These are phyloP conservation scores for Penicillium daleae DNA, from an alignment of 495 filamentous ascomycete genomes.

Conservation along the genomic window DNA sequence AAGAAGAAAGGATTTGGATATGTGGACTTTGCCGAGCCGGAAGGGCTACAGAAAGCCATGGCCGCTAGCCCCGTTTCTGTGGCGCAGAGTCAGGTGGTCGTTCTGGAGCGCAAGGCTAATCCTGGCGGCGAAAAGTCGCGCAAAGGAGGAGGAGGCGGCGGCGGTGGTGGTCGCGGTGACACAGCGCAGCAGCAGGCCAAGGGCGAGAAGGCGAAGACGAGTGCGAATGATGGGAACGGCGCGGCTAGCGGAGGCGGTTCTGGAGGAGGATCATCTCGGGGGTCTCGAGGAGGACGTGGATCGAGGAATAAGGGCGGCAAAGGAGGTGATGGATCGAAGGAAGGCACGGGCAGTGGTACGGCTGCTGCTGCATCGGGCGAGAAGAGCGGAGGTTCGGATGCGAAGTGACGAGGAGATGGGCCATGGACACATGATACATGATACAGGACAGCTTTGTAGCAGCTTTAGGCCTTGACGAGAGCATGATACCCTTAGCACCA, in stretches of 20 bases:
- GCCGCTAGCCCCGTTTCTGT: slow-evolving; percentile 77
- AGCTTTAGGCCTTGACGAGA: slow-evolving; percentile 1
- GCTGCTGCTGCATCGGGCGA: slow-evolving; percentile 11
- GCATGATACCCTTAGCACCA: slow-evolving; percentile 4
- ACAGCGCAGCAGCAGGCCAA: slow-evolving; percentile 7
- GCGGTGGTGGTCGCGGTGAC: slow-evolving; percentile 26
- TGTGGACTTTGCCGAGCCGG: slow-evolving; percentile 76
- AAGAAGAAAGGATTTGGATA: slow-evolving; percentile 93
- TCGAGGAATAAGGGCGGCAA: slow-evolving; percentile 29
- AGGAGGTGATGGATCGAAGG: slow-evolving; percentile 25
- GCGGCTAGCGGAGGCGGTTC: not conserved
- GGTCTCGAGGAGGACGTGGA: slow-evolving; percentile 41
- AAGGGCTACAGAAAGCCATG: slow-evolving; percentile 75
- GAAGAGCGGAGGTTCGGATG: slow-evolving; percentile 25
- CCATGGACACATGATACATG: not conserved
- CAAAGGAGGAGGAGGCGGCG: slow-evolving; percentile 36
- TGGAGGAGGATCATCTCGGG: slow-evolving; percentile 39
- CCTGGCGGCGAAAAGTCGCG: slow-evolving; percentile 45
- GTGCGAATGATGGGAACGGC: slow-evolving; percentile 15
- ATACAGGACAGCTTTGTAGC: slow-evolving; percentile 4
- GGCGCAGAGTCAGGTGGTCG: slow-evolving; percentile 82
- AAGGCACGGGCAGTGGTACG: slow-evolving; percentile 7
- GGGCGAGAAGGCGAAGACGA: slow-evolving; percentile 12
- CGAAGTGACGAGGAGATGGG: slow-evolving; percentile 10
- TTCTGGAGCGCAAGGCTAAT: slow-evolving; percentile 75